These are phyloP conservation scores for Scenedesmus sp. DNA, from an alignment of 163 green algal species.

Conservation along the genomic window DNA sequence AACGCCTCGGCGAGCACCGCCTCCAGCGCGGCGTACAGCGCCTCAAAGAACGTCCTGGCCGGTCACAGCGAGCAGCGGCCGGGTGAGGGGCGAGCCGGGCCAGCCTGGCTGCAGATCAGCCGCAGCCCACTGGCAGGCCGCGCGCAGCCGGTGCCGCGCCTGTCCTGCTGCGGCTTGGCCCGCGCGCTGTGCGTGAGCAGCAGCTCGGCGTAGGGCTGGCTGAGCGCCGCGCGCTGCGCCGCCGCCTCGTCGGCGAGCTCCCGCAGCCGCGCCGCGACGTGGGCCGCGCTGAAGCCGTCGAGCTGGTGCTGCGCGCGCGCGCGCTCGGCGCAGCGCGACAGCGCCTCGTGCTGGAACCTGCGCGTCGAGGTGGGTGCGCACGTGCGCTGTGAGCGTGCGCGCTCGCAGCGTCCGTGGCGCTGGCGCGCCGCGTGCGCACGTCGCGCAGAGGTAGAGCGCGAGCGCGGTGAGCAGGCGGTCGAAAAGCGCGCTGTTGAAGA, in stretches of 20 bases:
- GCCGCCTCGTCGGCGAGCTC: slow-evolving; percentile 38
- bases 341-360: slow-evolving; percentile 37
- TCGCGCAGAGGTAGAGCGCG: slow-evolving; percentile 33
- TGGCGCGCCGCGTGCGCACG: too few species aligned
- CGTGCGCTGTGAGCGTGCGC: too few species aligned
- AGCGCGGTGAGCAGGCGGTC: slow-evolving; percentile 44
- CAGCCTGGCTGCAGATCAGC: not conserved
- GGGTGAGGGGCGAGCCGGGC: not conserved
- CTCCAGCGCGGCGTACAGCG: slow-evolving; percentile 16
- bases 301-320: slow-evolving; percentile 43
- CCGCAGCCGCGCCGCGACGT: slow-evolving; percentile 11
- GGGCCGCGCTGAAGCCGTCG: slow-evolving; percentile 21
- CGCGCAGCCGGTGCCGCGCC: not conserved
- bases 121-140: not conserved
- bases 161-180: slow-evolving; percentile 41
- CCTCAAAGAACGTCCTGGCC: slow-evolving; percentile 44
- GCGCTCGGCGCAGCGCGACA: slow-evolving; percentile 31
- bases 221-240: not conserved
- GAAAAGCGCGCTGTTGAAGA: slow-evolving; percentile 41
- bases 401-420: too few species aligned
- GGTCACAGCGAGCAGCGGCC: not conserved
- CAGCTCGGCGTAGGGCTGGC: slow-evolving; percentile 38
- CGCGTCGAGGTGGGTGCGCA: too few species aligned
- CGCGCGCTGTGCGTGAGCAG: slow-evolving; percentile 36
- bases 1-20: slow-evolving; percentile 38